phyloP scores from a whole-genome alignment of 2,329 filamentous ascomycete genomes.

The Penicillium sp. region DNA sequence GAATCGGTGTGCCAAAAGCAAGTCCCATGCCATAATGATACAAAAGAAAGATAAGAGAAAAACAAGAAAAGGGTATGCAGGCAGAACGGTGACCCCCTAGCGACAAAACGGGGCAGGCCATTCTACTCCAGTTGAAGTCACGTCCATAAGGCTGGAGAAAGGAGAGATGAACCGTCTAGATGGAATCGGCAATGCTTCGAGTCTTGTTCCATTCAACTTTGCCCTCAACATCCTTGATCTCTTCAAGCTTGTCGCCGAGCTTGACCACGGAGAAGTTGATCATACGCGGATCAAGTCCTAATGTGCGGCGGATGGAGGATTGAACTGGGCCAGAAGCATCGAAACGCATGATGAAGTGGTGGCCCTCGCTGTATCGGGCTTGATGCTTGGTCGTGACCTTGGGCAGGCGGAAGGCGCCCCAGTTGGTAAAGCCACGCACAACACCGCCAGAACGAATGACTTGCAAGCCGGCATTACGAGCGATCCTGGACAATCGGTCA shows the following conservation, averaged over 20 bases:
- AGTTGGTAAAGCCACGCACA: constrained; percentile 87
- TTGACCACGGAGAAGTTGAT: constrained; percentile 82
- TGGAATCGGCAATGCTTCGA: constrained; percentile 24
- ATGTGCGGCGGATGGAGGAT: constrained; percentile 64
- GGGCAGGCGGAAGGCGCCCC: constrained; percentile 86
- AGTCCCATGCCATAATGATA: constrained; percentile 24
- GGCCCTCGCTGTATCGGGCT: constrained; percentile 73
- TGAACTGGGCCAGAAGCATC: constrained; percentile 72
- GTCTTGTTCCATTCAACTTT: constrained; percentile 48
- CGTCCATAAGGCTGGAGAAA: too few species aligned
- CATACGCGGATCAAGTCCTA: constrained; percentile 83
- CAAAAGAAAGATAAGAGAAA: constrained; percentile 19
- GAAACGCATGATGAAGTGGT: constrained; percentile 98
- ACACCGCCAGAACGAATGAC: constrained; percentile 81
- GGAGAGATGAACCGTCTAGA: constrained; percentile 8
- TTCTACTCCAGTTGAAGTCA: too few species aligned
- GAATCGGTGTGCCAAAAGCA: constrained; percentile 14
- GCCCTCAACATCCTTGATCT: constrained; percentile 54
- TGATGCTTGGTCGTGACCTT: constrained; percentile 74
- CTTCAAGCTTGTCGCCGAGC: constrained; percentile 63
- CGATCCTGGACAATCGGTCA: constrained; percentile 58
- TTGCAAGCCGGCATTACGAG: constrained; percentile 73
- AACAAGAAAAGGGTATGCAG: too few species aligned
- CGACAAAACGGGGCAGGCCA: too few species aligned
- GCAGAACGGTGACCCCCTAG: too few species aligned